Evolutionary conservation across 306 rosid species (phyloP), one percentile per base, ranked within the genome.

Genomic region (Coriaria nepalensis): DNA sequence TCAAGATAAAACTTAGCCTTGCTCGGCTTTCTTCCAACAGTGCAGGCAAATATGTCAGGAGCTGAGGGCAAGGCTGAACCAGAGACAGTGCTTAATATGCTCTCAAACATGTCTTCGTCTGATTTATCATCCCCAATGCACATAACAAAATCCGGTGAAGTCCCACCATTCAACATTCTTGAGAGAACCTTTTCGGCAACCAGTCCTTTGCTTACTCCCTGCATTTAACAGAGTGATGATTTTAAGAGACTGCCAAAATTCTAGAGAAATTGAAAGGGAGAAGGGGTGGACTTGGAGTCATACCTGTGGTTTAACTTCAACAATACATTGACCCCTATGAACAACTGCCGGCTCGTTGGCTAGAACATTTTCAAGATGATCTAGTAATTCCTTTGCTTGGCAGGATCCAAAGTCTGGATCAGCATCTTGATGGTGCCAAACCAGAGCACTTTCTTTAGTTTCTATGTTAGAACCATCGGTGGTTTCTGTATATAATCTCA

Each of bases 221-320:
- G 63, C 47, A 35, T 29, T 43, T 35, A 55, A 45, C 59, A 33
- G 59, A 9, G 40, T 48, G 14, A 32, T 54, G 43, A 33, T 42
- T 54, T 42, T 29, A 54, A 32, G 9, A 32, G 39, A 40, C 29
- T 20, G 29, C 29, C 29, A 20, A 20, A 20, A 20, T 20, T 20
- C 3, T 38, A 39, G 13, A 52, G 5, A 41, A 52, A 43, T 5
- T 0, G 36, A 36, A 41, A 54, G 20, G 7, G 2, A 8, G 34
- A 13, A 12, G 8, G 5, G 33, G 11, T 33, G 32, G 34, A 43
- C 42, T 34, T 10, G 13, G 36, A 55, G 33, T 29, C 6, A 41
- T 55, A 58, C 63, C 55, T 47, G 63, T 58, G 63, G 63, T 33
- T 58, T 58, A 9, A 48, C 63, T 58, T 58, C 63, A 47, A 58